Evolutionary conservation across 805 yeast genomes (phyloP).

Genomic region (Spathaspora girioi): DNA sequence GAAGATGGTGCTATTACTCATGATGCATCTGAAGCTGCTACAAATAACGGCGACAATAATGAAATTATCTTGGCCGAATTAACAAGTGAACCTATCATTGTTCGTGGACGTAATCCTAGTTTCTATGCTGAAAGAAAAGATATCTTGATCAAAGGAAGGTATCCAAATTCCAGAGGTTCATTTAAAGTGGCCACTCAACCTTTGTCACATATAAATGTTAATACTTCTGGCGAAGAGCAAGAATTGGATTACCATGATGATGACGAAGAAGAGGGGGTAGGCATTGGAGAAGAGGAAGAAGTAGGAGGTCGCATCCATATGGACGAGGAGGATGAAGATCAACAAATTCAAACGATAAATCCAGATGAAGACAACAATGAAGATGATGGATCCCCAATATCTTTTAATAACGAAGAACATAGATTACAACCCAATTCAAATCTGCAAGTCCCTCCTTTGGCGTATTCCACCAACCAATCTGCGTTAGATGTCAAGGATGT

Average conservation of each 20-base stretch:
- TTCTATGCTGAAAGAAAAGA: slow-evolving; percentile 54
- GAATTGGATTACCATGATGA: slow-evolving; percentile 5
- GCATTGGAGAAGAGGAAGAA: slow-evolving; percentile 3
- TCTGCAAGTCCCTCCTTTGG: slow-evolving; percentile 10
- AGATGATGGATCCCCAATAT: slow-evolving; percentile 10
- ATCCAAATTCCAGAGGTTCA: slow-evolving; percentile 14
- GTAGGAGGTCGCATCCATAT: background rate
- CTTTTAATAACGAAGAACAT: slow-evolving; percentile 10
- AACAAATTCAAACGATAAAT: background rate
- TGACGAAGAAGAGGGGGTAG: slow-evolving; percentile 6
- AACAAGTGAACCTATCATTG: slow-evolving; percentile 46
- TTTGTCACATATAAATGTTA: background rate
- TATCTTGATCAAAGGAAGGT: slow-evolving; percentile 33
- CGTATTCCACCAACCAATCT: slow-evolving; percentile 8
- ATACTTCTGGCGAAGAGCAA: slow-evolving; percentile 1
- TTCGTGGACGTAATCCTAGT: slow-evolving; percentile 60
- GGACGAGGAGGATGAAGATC: slow-evolving; percentile 5
- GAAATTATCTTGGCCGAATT: slow-evolving; percentile 29
- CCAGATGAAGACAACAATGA: slow-evolving; percentile 5
- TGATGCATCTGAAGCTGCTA: slow-evolving; percentile 1
- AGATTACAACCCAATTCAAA: slow-evolving; percentile 6
- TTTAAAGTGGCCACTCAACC: slow-evolving; percentile 11
- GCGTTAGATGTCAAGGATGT: slow-evolving; percentile 10
- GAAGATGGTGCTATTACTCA: slow-evolving; percentile 6
- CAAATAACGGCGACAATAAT: slow-evolving; percentile 18